Base-by-base conservation (phyloP, 148 eudicot species). In the Persicaria maculosa region DNA sequence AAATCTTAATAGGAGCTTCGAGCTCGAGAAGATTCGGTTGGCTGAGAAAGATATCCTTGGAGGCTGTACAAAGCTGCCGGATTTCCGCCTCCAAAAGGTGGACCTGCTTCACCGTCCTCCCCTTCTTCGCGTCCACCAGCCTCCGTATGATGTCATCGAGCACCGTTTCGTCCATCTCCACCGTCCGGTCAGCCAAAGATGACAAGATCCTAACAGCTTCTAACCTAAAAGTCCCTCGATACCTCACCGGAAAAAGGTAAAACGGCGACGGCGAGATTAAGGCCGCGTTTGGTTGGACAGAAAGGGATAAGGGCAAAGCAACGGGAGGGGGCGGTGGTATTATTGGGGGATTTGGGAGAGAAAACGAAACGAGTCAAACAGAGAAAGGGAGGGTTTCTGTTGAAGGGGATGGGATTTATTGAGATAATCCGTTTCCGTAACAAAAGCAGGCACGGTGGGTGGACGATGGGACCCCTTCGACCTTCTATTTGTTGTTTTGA, bases 21-120 rank as follows among this genome's bases (percentile, higher is more conserved):
- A 91, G 91, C 74, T 91, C 97, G n/a, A 91, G 90, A 76, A 91
- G 84, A 81, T 91, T 91, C 64, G 97, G 97, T 75, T 91, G 97
- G 73, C 81, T 79, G 1, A 91, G 87, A 75, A 91, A 91, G 47
- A 91, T 77, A 5, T 89, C 87, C 74, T 86, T 91, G 9, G 93
- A 84, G 7, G 90, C 85, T 11, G 20, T 78, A 74, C 97, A 91
- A 1, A 91, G 87, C 77, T 84, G 90, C 17, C 87, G 77, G 64
- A 91, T 91, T 81, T 91, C 97, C 40, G 80, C 58, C 78, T 91
- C 97, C 22, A 74, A 77, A 2, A 91, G 77, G 78, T 86, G 84
- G 70, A 87, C 97, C 65, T 87, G 90, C 76, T 83, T 89, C 58
- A 81, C 86, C 64, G 85, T 83, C 14, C 91, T 71, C 12, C 89